phyloP scores from a whole-genome alignment of 2,329 filamentous ascomycete species.

The Zasmidium angulare region DNA sequence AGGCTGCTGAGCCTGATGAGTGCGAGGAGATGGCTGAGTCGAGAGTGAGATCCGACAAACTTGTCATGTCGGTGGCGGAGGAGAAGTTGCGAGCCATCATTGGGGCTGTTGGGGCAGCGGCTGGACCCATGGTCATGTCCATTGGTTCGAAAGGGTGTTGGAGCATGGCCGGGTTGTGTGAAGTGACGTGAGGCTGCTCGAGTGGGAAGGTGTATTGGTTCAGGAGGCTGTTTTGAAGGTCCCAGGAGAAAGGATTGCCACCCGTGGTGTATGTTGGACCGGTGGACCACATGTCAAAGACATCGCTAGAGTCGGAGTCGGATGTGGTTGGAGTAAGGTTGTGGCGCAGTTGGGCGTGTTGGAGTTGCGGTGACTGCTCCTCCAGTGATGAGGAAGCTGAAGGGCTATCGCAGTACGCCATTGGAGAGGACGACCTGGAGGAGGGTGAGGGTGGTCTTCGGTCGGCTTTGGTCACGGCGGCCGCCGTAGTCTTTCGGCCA shows the following conservation, averaged over 20 bases:
- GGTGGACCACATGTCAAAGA: neutral
- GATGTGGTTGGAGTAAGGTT: neutral
- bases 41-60: neutral
- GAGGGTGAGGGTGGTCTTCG: neutral
- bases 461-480: neutral
- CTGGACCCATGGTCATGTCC: neutral
- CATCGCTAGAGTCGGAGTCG: slow-evolving; percentile 2
- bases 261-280: neutral
- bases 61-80: neutral
- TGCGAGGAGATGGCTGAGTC: neutral
- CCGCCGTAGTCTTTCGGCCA: slow-evolving; percentile 18
- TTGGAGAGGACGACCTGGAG: neutral
- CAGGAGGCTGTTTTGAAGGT: neutral
- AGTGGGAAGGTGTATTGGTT: neutral
- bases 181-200: neutral
- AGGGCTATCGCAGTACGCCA: neutral
- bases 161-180: neutral
- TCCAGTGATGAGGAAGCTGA: neutral
- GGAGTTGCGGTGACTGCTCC: neutral
- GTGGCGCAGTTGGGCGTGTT: neutral
- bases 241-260: neutral
- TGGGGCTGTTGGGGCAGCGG: neutral
- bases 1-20: neutral
- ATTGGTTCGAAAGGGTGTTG: neutral
- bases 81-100: slow-evolving; percentile 2